Evolutionary conservation across 345 rosid species (phyloP).

Genomic region (Populus nigra): DNA sequence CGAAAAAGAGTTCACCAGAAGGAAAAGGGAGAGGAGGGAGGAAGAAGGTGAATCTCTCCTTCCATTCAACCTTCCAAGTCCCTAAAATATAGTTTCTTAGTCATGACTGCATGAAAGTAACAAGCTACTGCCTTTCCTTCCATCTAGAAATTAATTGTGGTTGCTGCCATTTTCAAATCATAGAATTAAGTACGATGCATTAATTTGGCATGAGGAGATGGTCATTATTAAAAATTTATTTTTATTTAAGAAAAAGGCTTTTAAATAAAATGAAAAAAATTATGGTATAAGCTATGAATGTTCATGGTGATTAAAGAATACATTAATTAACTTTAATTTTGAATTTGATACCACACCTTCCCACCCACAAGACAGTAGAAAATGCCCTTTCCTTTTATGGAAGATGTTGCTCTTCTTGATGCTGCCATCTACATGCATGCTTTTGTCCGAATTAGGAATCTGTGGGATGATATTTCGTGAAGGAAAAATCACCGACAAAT

Average conservation of each 20-base stretch:
- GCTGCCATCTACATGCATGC: not conserved
- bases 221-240: not conserved
- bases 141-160: not conserved
- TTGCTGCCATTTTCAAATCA: not conserved
- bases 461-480: not conserved
- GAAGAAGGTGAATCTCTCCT: too few relatives aligned
- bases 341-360: not conserved
- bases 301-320: not conserved
- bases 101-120: not conserved
- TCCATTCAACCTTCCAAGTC: too few relatives aligned
- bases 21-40: not conserved
- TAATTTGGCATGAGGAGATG: not conserved
- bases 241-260: not conserved
- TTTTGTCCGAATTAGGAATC: not conserved
- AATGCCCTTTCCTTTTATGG: not conserved
- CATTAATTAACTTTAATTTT: not conserved
- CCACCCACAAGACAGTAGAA: not conserved
- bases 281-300: not conserved
- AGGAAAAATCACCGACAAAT: not conserved
- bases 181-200: not conserved
- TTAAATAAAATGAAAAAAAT: too few relatives aligned
- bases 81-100: too few relatives aligned
- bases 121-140: not conserved
- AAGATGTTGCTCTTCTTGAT: not conserved
- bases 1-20: not conserved